Evolutionary conservation across 176 grass and related monocot species (phyloP).

Genomic region (Zoysia pacifica): DNA sequence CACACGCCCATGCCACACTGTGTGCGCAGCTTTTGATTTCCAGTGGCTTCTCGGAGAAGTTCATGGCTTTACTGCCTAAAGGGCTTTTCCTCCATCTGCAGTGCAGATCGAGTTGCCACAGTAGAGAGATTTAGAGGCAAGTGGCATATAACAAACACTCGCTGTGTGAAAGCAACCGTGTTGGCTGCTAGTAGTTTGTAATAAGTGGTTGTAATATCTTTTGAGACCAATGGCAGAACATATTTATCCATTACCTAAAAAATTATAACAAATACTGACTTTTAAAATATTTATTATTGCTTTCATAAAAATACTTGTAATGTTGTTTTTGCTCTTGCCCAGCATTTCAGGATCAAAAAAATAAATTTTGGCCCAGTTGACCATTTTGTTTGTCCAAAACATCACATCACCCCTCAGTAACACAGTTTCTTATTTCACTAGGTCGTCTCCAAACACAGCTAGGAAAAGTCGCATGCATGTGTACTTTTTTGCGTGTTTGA

Average conservation of each 20-base stretch:
- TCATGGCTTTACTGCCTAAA: slow-evolving; percentile 24
- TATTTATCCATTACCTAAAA: background rate
- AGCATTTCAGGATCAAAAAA: background rate
- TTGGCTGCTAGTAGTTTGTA: no score
- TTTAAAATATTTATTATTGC: no score
- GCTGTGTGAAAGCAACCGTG: no score
- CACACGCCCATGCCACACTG: background rate
- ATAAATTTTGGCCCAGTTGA: background rate
- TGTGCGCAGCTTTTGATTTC: slow-evolving; percentile 22
- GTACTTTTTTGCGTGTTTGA: slow-evolving; percentile 3
- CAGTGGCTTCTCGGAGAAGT: slow-evolving; percentile 40
- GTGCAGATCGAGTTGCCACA: slow-evolving; percentile 18
- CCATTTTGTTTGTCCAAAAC: background rate
- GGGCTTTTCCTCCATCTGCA: background rate
- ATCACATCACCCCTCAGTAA: background rate
- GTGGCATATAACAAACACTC: no score
- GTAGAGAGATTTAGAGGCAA: background rate
- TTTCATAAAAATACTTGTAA: background rate
- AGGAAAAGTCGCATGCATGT: background rate
- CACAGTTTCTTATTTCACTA: background rate
- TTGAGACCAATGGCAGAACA: background rate
- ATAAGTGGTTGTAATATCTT: background rate
- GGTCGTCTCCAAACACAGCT: background rate
- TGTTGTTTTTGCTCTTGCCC: background rate
- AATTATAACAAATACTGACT: no score